Evolutionary conservation across 768 basidiomycete genomes (phyloP).

Genomic region (Tylopilus rubrobrunneus): DNA sequence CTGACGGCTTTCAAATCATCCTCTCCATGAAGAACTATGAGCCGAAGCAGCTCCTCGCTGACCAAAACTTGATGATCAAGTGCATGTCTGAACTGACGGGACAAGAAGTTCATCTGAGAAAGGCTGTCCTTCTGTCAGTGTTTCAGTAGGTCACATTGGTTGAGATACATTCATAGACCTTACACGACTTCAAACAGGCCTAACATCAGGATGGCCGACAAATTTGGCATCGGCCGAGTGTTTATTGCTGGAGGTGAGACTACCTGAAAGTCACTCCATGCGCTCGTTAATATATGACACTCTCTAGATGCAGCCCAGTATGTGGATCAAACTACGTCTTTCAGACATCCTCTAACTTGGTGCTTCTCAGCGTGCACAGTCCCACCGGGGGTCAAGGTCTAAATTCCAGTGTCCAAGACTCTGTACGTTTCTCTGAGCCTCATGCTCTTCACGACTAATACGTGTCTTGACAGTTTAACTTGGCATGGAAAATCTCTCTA

Average conservation of each 20-base stretch:
- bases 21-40: neutral
- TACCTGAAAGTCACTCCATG: too few species aligned
- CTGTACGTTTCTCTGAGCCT: slow-evolving; percentile 23
- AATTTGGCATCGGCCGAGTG: slow-evolving; percentile 39
- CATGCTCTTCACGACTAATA: neutral
- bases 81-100: slow-evolving; percentile 13
- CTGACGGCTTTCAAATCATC: neutral
- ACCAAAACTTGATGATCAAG: slow-evolving; percentile 11
- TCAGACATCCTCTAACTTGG: neutral
- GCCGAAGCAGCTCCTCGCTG: slow-evolving; percentile 12
- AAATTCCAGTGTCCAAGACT: slow-evolving; percentile 36
- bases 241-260: slow-evolving; percentile 44
- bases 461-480: slow-evolving; percentile 31
- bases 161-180: neutral
- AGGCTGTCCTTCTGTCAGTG: slow-evolving; percentile 20
- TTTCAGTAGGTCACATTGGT: slow-evolving; percentile 25
- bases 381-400: slow-evolving; percentile 29
- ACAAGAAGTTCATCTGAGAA: slow-evolving; percentile 29
- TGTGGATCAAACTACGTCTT: neutral
- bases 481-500: slow-evolving; percentile 40
- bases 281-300: too few species aligned
- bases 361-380: slow-evolving; percentile 17
- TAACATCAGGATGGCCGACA: slow-evolving; percentile 42
- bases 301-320: slow-evolving; percentile 45
- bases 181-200: slow-evolving; percentile 28